These are phyloP conservation scores for Cadophora sp. DNA, from an alignment of 2,329 filamentous ascomycete species.

Conservation along the genomic window DNA sequence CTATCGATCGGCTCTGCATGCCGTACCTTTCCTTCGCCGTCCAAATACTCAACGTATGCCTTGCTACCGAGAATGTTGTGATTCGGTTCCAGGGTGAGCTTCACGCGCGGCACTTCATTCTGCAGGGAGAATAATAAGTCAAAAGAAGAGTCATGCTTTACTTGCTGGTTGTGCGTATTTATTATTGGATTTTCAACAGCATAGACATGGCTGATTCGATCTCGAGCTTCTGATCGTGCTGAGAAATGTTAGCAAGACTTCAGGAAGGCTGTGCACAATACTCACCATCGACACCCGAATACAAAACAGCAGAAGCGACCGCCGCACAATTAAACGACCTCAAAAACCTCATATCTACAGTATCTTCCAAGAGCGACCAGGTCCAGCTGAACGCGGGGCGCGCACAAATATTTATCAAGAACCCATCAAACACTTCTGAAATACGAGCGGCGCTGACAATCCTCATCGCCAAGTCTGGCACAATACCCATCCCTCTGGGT, in stretches of 20 bases:
- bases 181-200: slow-evolving; percentile 6
- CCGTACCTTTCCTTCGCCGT: slow-evolving; percentile 8
- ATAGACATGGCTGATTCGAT: slow-evolving; percentile 18
- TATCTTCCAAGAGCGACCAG: not conserved
- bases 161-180: not conserved
- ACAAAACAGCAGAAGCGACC: not conserved
- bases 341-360: not conserved
- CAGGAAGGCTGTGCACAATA: not conserved
- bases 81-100: slow-evolving; percentile 10
- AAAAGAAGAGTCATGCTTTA: slow-evolving; percentile 13
- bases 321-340: slow-evolving; percentile 1
- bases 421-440: not conserved
- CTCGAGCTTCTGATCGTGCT: slow-evolving; percentile 16
- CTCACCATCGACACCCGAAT: not conserved
- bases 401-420: not conserved
- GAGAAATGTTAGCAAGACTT: not conserved
- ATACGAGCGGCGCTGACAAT: not conserved
- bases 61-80: slow-evolving; percentile 8
- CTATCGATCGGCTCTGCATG: slow-evolving; percentile 59
- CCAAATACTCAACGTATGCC: slow-evolving; percentile 10
- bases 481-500: slow-evolving; percentile 5
- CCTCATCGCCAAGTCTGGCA: not conserved
- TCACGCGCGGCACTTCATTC: not conserved
- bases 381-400: not conserved
- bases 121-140: slow-evolving; percentile 7